Base-by-base conservation (phyloP, 2,329 filamentous ascomycete genomes). In the Cadophora luteo-olivacea region DNA sequence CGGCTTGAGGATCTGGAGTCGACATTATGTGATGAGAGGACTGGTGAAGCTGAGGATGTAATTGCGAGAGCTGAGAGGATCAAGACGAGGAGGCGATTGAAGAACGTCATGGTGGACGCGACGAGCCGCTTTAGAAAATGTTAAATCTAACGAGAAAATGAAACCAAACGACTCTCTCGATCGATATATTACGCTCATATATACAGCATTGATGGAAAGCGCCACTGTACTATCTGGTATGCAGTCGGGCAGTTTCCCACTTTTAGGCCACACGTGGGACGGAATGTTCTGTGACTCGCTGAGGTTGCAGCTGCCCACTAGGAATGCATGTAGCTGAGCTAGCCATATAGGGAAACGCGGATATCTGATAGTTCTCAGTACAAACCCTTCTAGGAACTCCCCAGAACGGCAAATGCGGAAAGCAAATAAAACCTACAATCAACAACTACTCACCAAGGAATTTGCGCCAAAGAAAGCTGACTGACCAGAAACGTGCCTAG, bases 1-100 rank as follows among this genome's bases (percentile, higher is more conserved):
- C 69, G 70, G 32, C 29, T 54, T 54, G 51, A 54, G 24, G 24
- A 16, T 25, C 7, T 29, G 14, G 51, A 54, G 14, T 45, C 14
- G 41, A 54, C 51, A 32, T 29, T 29, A 11, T 11, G 24, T 29
- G 51, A 16, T 29, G 14, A 25, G 14, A 3, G 14, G 51, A 24
- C 32, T 29, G 51, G 51, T 29, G 51, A 54, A 19, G 51, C 24
- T 54, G 51, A 54, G 24, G 51, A 16, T 16, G 16, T 11, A 19
- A 32, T 14, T 4, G 24, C 5, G 5, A 16, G 51, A 29, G 24
- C 4, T 16, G 24, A 14, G 11, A 54, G 51, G 12, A 52, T 12
- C 3, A 52, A 6, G 7, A 29, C 16, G 4, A 16, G 9, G 49
- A 29, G 49, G 49, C 29, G 29, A 2, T 25, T 29, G 49, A 52